Evolutionary conservation across 1,284 basidiomycete species (phyloP).

Genomic region (Termitomyces sp.): DNA sequence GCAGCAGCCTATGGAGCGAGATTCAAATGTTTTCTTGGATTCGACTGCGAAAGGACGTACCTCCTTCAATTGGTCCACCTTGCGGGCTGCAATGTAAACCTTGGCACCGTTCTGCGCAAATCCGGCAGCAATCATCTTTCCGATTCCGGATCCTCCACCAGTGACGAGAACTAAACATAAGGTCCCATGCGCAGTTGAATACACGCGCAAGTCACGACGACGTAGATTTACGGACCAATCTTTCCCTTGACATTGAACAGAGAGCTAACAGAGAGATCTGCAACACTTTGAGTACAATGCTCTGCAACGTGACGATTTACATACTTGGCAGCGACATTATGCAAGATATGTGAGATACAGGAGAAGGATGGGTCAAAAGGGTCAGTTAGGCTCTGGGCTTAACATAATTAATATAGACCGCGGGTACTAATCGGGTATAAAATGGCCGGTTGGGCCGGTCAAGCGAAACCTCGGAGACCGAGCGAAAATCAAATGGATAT

Average conservation of each 20-base stretch:
- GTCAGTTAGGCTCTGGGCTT: background rate
- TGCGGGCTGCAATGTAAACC: constrained; percentile 83
- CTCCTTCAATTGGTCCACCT: constrained; percentile 72
- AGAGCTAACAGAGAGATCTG: constrained; percentile 56
- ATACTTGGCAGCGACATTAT: constrained; percentile 15
- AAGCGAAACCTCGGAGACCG: background rate
- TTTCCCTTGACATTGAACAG: constrained; percentile 75
- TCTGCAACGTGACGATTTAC: background rate
- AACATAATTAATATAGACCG: background rate
- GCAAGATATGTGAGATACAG: background rate
- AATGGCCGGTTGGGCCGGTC: background rate
- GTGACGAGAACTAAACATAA: constrained; percentile 62
- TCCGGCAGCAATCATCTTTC: constrained; percentile 76
- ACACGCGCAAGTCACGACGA: background rate
- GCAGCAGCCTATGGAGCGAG: constrained; percentile 46
- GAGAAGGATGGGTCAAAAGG: constrained; percentile 1
- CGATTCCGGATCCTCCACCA: constrained; percentile 75
- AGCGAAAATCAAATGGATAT: background rate
- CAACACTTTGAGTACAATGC: background rate
- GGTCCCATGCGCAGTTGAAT: background rate
- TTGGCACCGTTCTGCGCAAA: constrained; percentile 80
- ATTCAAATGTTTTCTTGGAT: background rate
- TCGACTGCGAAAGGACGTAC: constrained; percentile 31
- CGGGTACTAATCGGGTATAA: constrained; percentile 5
- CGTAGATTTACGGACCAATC: constrained; percentile 45